phyloP scores from a whole-genome alignment of 208 protist genomes.

The Leishmania lainsoni region DNA sequence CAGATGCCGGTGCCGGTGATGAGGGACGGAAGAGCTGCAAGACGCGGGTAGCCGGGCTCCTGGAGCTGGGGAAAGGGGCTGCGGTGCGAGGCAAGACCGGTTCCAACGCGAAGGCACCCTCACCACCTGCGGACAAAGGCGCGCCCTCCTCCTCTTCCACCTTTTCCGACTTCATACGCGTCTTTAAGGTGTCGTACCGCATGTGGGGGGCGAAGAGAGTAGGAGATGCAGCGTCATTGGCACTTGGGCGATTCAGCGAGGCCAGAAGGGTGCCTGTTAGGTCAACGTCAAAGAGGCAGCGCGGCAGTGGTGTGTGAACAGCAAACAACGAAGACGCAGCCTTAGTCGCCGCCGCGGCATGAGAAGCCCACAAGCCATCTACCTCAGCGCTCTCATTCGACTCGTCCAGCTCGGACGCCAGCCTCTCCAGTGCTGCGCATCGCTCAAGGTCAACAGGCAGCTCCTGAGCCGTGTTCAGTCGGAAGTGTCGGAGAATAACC shows the following conservation, averaged over 20 bases:
- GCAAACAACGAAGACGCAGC: not conserved
- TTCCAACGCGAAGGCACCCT: not conserved
- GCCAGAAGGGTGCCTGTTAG: conserved; percentile 20
- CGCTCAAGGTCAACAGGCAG: conserved; percentile 66
- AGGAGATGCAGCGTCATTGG: not conserved
- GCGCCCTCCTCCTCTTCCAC: conserved; percentile 6
- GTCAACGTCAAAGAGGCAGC: conserved; percentile 11
- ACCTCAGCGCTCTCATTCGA: not conserved
- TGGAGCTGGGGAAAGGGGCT: not conserved
- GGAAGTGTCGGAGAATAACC: conserved; percentile 75
- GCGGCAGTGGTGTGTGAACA: conserved; percentile 15
- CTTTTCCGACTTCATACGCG: not conserved
- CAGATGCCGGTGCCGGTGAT: not conserved
- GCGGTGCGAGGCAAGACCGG: not conserved
- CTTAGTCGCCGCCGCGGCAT: not conserved
- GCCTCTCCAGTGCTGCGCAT: conserved; percentile 42
- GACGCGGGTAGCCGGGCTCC: conserved; percentile 10
- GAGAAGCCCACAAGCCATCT: not conserved
- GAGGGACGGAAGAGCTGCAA: conserved; percentile 21
- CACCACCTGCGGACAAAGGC: not conserved
- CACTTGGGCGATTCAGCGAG: not conserved
- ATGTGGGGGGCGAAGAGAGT: not conserved
- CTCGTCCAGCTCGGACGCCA: conserved; percentile 33
- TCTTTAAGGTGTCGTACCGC: not conserved
- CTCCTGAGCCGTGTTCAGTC: conserved; percentile 51